Evolutionary conservation across 202 grass and related monocot species (phyloP), one percentile per base, ranked within the genome.

Genomic region (Eragrostis tef): DNA sequence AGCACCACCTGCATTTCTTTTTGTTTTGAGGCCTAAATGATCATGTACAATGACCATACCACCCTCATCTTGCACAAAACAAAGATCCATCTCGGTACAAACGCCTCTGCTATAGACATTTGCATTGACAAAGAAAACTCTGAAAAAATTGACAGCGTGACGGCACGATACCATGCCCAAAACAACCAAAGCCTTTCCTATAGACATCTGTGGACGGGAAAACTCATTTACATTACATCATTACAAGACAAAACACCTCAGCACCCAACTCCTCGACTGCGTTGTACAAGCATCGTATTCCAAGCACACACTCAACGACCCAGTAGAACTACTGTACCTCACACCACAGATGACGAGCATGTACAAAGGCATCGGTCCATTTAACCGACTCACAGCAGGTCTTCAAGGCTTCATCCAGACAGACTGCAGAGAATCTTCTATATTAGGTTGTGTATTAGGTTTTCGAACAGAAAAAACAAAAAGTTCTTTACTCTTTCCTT

Each of bases 221-320:
- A 66, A 22, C n/a, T 59, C 48, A 58, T 22, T n/a, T 59, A 43
- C 22, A n/a, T 73, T 67, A 58, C 43, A 36, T 19, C 22, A 39
- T 34, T 34, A 78, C 78, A 34, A 79, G 58, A 39, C 41, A 41
- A 52, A 49, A 66, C n/a, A 44, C 58, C 58, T 65, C 45, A 73
- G 69, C 86, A 79, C 47, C 58, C 13, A 58, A 58, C 20, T 21
- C 47, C 6, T 27, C 47, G 22, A 6, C 56, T 57, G 64, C 34
- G 78, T 58, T 77, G 66, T 59, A 85, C 85, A 88, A 82, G 81
- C 75, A 50, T 87, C 77, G 56, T 51, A 61, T 91, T 47, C n/a
- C n/a, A 79, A 78, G 73, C 39, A 53, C 61, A 79, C 66, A 42
- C 77, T 51, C 16, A 36, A 59, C 2, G 21, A 48, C 7, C 2